Base-by-base conservation (phyloP, 768 basidiomycete genomes). In the Calvatia gigantea region DNA sequence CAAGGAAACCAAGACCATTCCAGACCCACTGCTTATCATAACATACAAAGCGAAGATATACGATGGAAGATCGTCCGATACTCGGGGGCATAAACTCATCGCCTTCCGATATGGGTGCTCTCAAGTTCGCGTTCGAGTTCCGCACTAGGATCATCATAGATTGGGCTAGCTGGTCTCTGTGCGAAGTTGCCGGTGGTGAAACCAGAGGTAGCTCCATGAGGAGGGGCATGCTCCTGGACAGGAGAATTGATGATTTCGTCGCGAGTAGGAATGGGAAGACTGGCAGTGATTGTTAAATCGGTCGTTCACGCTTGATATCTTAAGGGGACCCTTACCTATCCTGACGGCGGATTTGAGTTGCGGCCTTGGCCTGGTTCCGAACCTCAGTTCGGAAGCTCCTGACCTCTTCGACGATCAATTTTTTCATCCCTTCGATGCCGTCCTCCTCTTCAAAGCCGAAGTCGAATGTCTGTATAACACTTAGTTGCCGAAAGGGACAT, bases 371-470 rank as follows among this genome's bases (percentile, higher is more conserved):
- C 64, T 94, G 92, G n/a, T 81, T 78, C 53, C 96, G 83, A 6
- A 98, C 95, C 67, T 94, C 86, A 7, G 87, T 81, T 33, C 97
- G 85, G 84, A 99, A 98, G 11, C 79, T 68, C 58, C 84, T 85
- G 35, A 98, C 96, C 70, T 98, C 95, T 27, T 95, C 84, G 21
- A 98, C 85, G 62, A 99, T 99, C 67, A 98, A 71, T 60, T 82
- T 84, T 72, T 96, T 92, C 97, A 99, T 99, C 7, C 97, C 97
- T 42, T 96, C 93, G 60, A 96, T 95, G 56, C 85, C 86, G 58
- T 99, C 97, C 72, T 98, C 97, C 60, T 90, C 89, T 72, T 99
- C 97, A 63, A 99, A 99, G 15, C 84, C 79, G 66, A 99, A 98
- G 71, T 98, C 94, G 62, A 99, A 98, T 77, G 89, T 85, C 89